Base-by-base conservation (phyloP, 2,329 filamentous ascomycete genomes). In the Pestalotiopsis sp. region DNA sequence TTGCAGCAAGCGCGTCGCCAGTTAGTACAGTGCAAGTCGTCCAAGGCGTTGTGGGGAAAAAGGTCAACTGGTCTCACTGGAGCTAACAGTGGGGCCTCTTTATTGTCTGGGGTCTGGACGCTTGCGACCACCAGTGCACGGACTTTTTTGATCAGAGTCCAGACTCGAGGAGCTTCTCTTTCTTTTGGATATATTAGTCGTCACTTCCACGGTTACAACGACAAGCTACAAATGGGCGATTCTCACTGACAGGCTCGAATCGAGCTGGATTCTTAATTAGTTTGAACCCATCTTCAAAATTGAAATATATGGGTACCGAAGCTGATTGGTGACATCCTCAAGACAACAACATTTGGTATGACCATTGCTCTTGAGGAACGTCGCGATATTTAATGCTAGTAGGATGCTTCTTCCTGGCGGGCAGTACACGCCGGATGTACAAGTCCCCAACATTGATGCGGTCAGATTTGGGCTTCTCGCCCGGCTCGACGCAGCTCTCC, bases 311-410 rank as follows among this genome's bases (percentile, higher is more conserved):
- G n/a, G n/a, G n/a, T n/a, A n/a, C n/a, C n/a, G n/a, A n/a, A n/a
- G n/a, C n/a, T n/a, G n/a, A n/a, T n/a, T n/a, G n/a, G n/a, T n/a
- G n/a, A n/a, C n/a, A n/a, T 7, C 31, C 31, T 20, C 17, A 62
- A 39, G 58, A 63, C 17, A 78, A 67, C 52, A 78, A 68, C 63
- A 78, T 71, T 20, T 74, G 69, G 65, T 78, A 78, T 23, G 62
- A 74, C 78, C 76, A 79, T 60, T 80, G 65, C 7, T 74, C 73
- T 71, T 79, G 72, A n/a, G 78, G 78, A 27, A 79, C 75, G 67
- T 77, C 75, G 4, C 71, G 72, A 67, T 77, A 79, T 67, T 76
- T 81, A 67, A 80, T 77, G 61, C 77, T 78, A 0, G 79, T 81
- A 4, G 79, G 79, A 70, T 80, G 79, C 65, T 79, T 81, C 67